Evolutionary conservation across 1,284 basidiomycete genomes (phyloP), one percentile per base, ranked within the genome.

Genomic region (Heliocybe sulcata): DNA sequence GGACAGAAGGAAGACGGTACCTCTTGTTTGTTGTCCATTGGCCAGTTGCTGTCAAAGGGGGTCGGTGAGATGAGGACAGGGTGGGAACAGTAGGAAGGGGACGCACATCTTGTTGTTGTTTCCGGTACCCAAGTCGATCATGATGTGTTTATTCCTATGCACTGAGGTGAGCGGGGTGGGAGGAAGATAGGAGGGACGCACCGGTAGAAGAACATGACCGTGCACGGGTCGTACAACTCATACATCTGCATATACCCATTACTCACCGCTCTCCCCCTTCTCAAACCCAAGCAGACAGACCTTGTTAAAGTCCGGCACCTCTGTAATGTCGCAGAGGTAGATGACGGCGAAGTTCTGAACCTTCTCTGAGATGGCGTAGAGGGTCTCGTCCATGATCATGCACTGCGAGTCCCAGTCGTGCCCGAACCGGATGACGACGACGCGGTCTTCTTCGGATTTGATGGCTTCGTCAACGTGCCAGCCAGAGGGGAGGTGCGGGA

Each of bases 291-390:
- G 19, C 23, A 23, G 8, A 64, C 82, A 59, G 61, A 91, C 94
- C 85, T 97, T 99, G 73, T 96, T 99, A 72, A 99, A 99, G 68
- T 99, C 96, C 1, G 97, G 97, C 1, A 99, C 97, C 61, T 94
- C 87, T 0, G 94, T 98, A 66, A 97, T 98, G 69, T 99, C 96
- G 26, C 89, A 88, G 12, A 98, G 77, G 67, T 97, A 99, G 61
- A 98, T 91, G 60, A 98, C 94, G 1, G 94, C 95, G 72, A 97
- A 98, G 75, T 99, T 98, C 74, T 97, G 94, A 2, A 99, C 94
- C 71, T 94, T 95, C 72, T 98, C 96, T 1, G 91, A 87, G 52
- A 98, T 89, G 11, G 83, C 79, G 69, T 94, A 93, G 19, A 99
- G 82, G 2, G 94, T 98, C 72, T 99, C 96, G 76, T 99, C 97